Evolutionary conservation across 140 eudicot species (phyloP).

Genomic region (Senecio squalidus): DNA sequence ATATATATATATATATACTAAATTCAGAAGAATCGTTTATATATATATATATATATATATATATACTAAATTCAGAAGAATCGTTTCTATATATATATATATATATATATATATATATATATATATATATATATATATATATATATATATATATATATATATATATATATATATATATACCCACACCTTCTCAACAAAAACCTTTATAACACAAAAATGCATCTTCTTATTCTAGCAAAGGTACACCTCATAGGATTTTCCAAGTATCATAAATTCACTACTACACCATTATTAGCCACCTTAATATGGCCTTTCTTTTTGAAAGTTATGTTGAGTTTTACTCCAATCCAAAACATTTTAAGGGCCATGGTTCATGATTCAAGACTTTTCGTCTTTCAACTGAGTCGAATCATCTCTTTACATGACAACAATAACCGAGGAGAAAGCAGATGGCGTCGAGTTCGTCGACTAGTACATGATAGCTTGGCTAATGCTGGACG

Average conservation of each 20-base stretch:
- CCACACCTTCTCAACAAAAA: no score
- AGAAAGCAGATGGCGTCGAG: conserved; percentile 35
- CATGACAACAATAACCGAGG: neutral
- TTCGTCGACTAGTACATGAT: conserved; percentile 29
- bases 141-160: no score
- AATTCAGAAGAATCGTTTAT: no score
- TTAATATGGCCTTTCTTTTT: conserved; percentile 44
- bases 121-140: no score
- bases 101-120: no score
- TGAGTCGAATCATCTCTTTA: conserved; percentile 29
- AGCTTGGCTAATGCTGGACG: conserved; percentile 16
- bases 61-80: no score
- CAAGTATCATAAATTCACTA: conserved; percentile 1
- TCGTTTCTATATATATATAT: no score
- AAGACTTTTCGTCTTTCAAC: conserved; percentile 44
- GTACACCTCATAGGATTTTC: conserved; percentile 15
- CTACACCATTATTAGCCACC: conserved; percentile 27
- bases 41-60: no score
- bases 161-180: no score
- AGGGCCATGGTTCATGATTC: conserved; percentile 8
- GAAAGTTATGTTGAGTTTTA: conserved; percentile 25
- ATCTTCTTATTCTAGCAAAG: conserved; percentile 29
- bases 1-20: no score
- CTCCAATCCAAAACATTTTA: conserved; percentile 26
- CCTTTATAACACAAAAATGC: conserved; percentile 18